Conservation (phyloP, 371 early-diverging fungal genomes). For the Zychaea mexicana region DNA sequence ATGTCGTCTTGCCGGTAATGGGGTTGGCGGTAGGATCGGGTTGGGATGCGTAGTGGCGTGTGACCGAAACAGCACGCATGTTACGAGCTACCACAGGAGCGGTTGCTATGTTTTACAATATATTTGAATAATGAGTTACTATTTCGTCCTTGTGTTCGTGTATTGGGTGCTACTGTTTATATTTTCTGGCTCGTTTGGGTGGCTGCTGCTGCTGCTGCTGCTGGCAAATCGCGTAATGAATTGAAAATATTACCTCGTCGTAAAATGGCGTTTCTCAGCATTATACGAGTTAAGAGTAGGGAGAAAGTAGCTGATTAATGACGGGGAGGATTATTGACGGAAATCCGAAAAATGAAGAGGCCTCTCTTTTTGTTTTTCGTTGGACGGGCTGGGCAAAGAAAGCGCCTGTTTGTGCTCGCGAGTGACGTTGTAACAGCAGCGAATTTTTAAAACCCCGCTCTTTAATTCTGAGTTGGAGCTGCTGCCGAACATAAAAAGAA, state of each 20-base stretch:
- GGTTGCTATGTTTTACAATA: constrained; percentile 1
- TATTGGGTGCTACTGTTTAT: too few species aligned
- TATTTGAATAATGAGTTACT: too few species aligned
- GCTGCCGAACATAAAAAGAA: neutral
- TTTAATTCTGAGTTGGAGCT: neutral
- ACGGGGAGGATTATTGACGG: constrained; percentile 7
- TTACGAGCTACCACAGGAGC: constrained; percentile 9
- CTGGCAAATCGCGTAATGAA: neutral
- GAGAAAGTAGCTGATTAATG: constrained; percentile 11
- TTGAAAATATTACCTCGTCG: constrained; percentile 39
- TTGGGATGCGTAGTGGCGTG: constrained; percentile 49
- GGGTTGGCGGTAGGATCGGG: constrained; percentile 54
- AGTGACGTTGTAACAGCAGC: neutral
- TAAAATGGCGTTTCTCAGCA: constrained; percentile 45
- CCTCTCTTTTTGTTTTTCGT: neutral
- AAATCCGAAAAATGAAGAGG: neutral
- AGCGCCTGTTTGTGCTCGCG: too few species aligned
- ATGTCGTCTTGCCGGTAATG: constrained; percentile 53
- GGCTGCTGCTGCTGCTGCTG: neutral
- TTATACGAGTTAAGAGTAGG: constrained; percentile 40
- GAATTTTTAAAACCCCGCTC: neutral
- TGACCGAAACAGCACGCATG: constrained; percentile 10
- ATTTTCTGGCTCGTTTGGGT: too few species aligned
- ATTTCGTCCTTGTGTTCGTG: too few species aligned
- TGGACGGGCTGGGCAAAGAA: neutral